Conservation (phyloP, 352 stramenopile genomes). For the Phytophthora europaea region DNA sequence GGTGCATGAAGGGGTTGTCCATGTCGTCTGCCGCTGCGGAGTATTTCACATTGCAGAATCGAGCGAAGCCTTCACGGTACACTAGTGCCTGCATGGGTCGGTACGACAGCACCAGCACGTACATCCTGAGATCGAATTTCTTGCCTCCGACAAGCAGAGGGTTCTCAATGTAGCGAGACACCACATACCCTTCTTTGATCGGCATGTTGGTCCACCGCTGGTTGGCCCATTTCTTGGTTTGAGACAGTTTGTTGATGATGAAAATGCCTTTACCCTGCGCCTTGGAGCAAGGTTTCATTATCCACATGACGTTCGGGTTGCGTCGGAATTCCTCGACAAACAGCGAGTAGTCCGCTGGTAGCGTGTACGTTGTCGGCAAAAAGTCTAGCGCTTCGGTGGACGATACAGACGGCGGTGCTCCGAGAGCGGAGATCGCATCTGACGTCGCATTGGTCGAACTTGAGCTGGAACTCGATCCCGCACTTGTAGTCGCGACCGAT, state of each 20-base stretch:
- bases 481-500: not conserved
- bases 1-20: conserved; percentile 92
- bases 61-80: conserved; percentile 92
- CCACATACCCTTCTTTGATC: conserved; percentile 89
- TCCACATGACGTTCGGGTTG: conserved; percentile 92
- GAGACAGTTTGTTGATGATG: conserved; percentile 94
- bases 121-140: conserved; percentile 95
- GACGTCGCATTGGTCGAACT: not conserved
- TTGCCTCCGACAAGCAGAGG: conserved; percentile 93
- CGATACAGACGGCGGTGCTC: not conserved
- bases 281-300: conserved; percentile 94
- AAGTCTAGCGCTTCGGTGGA: conserved; percentile 70
- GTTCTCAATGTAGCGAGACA: conserved; percentile 92
- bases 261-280: conserved; percentile 95
- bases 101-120: conserved; percentile 93
- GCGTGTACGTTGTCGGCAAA: conserved; percentile 92
- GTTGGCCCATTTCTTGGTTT: conserved; percentile 93
- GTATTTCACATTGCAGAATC: conserved; percentile 95
- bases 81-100: conserved; percentile 82
- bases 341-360: conserved; percentile 94
- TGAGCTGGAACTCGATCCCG: not conserved
- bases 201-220: conserved; percentile 72
- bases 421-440: not conserved
- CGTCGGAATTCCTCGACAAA: conserved; percentile 93
- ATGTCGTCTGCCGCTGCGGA: conserved; percentile 86